Evolutionary conservation across 805 yeast genomes (phyloP).

Genomic region (Metschnikowia henanensis): DNA sequence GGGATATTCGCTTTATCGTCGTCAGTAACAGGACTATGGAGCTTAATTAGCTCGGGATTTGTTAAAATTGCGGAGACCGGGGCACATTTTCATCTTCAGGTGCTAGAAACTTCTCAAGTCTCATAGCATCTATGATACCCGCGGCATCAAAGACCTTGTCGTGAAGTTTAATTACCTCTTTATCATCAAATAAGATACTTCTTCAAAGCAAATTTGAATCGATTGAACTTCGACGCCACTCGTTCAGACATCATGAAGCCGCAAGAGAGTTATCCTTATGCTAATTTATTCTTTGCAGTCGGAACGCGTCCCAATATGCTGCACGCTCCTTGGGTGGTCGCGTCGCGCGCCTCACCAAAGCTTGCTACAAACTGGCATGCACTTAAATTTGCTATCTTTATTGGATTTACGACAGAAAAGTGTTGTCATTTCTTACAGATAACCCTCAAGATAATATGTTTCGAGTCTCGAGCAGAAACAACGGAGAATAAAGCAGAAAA

Average conservation of each 20-base stretch:
- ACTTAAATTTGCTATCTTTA: too few species aligned
- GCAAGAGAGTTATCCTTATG: background rate
- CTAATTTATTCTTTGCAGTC: too few species aligned
- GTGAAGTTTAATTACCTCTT: background rate
- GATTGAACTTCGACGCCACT: background rate
- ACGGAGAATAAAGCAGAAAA: too few species aligned
- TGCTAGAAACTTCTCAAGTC: background rate
- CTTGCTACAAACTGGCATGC: too few species aligned
- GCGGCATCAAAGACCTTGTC: background rate
- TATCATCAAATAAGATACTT: background rate
- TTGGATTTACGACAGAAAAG: too few species aligned
- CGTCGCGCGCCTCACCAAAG: too few species aligned
- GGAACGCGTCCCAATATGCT: too few species aligned
- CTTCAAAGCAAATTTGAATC: background rate
- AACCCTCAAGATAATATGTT: too few species aligned
- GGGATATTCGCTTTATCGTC: constrained; percentile 24
- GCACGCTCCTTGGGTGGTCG: too few species aligned
- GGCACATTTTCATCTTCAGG: background rate
- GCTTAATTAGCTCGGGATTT: background rate
- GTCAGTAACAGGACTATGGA: background rate
- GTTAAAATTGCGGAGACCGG: background rate
- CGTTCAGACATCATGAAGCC: background rate
- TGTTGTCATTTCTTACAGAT: too few species aligned
- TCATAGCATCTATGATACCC: background rate
- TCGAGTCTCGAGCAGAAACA: too few species aligned